Conservation (phyloP, 257 asterid species). For the Fraxinus quadrangulata region DNA sequence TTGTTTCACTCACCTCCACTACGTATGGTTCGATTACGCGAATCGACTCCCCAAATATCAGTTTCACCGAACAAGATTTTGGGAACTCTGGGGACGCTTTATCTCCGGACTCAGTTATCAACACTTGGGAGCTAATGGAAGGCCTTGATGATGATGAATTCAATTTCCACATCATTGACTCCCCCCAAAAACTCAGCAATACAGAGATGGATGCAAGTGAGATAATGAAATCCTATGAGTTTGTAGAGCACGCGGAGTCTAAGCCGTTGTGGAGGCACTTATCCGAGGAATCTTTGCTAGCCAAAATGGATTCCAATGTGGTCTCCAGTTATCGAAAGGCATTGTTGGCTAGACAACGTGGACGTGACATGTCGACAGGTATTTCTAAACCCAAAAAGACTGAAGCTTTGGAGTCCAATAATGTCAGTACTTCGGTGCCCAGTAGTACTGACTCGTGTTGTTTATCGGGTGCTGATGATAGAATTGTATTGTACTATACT, state of each 20-base stretch:
- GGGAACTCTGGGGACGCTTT: conserved; percentile 32
- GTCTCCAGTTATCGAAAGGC: no score
- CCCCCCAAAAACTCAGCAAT: conserved; percentile 21
- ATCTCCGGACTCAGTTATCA: conserved; percentile 46
- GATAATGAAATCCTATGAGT: conserved; percentile 37
- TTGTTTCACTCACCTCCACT: conserved; percentile 45
- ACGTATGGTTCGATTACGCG: conserved; percentile 46
- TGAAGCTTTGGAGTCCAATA: conserved; percentile 28
- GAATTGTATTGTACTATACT: conserved; percentile 44
- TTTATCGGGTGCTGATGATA: conserved; percentile 24
- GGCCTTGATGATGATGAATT: conserved; percentile 42
- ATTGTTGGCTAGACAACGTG: neutral
- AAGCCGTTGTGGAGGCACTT: conserved; percentile 66
- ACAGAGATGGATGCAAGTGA: conserved; percentile 31
- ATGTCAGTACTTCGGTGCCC: conserved; percentile 25
- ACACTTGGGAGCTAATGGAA: conserved; percentile 59
- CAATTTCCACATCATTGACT: conserved; percentile 25
- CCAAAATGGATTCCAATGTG: conserved; percentile 27
- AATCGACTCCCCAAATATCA: conserved; percentile 30
- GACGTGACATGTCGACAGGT: neutral
- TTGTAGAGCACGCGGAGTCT: conserved; percentile 45
- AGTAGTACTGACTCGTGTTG: conserved; percentile 34
- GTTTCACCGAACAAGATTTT: conserved; percentile 25
- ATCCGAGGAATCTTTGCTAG: conserved; percentile 55
- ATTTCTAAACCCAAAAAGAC: conserved; percentile 1